Evolutionary conservation across 2,329 filamentous ascomycete genomes (phyloP), one percentile per base, ranked within the genome.

Genomic region (Lecanicillium sp.): DNA sequence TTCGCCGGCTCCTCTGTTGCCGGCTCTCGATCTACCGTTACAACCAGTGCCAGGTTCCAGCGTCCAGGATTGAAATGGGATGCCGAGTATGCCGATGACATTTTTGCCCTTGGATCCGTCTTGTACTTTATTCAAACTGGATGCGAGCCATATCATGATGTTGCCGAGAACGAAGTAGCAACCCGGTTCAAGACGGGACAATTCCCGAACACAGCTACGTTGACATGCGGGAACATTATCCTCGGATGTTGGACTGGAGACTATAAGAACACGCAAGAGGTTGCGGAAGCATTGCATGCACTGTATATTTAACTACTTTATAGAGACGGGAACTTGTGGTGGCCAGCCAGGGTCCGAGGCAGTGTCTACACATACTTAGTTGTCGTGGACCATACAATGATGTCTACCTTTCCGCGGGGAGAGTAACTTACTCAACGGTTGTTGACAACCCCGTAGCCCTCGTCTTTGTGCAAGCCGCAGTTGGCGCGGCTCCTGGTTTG

Each of bases 1-100:
- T 67, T 68, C 50, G 55, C 58, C 29, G 64, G 65, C 32, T 63
- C 61, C 8, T 60, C 65, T n/a, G 49, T 62, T 42, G 52, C 55
- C 24, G 57, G 58, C 4, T 57, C 55, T 12, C 46, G 51, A 43
- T 50, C 59, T 24, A 52, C 55, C 10, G 52, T 56, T 47, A 56
- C 50, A 45, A 49, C 51, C 47, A 53, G 53, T 8, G 26, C 52
- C 21, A 52, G 58, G 46, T 63, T 59, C 51, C 49, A 52, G 42
- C 51, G 52, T 14, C 59, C 55, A 10, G 56, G 53, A 15, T 58
- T 53, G 49, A 55, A 54, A 44, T 58, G 58, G 50, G 57, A 58
- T 23, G 52, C 55, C 37, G 49, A 49, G 19, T 29, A 41, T 10
- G 23, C 24, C 3, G 38, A 41, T 6, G 24, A 42, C 26, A n/a